phyloP scores from a whole-genome alignment of 2,329 filamentous ascomycete species.

The Aspergillus novofumigatus region DNA sequence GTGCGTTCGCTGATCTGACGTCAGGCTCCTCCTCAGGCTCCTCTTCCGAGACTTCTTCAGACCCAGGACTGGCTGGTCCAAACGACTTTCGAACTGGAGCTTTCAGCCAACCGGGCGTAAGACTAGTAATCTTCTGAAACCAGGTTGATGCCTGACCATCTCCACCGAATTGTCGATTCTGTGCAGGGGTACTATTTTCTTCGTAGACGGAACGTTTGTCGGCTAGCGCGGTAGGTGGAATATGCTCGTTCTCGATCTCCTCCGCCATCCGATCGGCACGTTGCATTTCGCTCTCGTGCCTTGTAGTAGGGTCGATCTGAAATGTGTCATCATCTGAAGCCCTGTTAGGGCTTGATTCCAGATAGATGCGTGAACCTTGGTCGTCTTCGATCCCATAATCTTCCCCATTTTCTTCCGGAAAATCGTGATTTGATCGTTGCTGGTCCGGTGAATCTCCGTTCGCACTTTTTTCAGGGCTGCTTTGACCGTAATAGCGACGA shows the following conservation, averaged over 20 bases:
- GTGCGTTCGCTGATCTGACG: constrained; percentile 7
- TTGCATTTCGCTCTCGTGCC: constrained; percentile 15
- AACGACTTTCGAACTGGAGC: constrained; percentile 20
- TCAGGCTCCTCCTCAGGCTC: constrained; percentile 17
- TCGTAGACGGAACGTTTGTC: constrained; percentile 13
- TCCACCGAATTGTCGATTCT: constrained; percentile 9
- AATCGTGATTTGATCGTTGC: constrained; percentile 9
- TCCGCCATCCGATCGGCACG: constrained; percentile 9
- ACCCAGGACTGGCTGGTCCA: constrained; percentile 10
- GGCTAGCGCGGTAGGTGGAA: constrained; percentile 12
- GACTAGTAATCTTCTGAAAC: constrained; percentile 33
- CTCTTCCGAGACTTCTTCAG: constrained; percentile 11
- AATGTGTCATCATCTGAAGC: constrained; percentile 19
- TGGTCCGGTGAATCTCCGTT: constrained; percentile 15
- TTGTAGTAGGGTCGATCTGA: constrained; percentile 21
- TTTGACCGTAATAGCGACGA: constrained; percentile 34
- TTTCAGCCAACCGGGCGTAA: constrained; percentile 34
- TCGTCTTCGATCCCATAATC: constrained; percentile 17
- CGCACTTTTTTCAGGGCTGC: constrained; percentile 24
- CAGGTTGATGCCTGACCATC: constrained; percentile 31
- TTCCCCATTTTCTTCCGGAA: constrained; percentile 12
- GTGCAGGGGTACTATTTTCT: constrained; percentile 18
- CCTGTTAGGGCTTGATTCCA: constrained; percentile 23
- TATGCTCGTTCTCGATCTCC: constrained; percentile 6
- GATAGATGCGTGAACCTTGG: constrained; percentile 20